Evolutionary conservation across 2,329 filamentous ascomycete species (phyloP).

Genomic region (Pseudogymnoascus sp.): DNA sequence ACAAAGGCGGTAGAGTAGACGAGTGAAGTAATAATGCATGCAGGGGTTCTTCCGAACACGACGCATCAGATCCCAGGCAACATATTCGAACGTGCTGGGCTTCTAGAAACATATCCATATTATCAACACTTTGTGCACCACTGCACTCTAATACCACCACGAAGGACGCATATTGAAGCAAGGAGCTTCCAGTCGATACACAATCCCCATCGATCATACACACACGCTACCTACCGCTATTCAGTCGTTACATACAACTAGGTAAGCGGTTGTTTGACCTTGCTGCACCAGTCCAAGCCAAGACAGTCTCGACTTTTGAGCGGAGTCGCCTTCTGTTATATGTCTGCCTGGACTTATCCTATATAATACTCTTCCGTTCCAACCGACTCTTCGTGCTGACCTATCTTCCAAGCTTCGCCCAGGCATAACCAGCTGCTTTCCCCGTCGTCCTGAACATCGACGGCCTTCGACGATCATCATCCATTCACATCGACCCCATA

Average conservation of each 20-base stretch:
- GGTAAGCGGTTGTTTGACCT: slow-evolving; percentile 6
- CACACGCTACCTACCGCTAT: slow-evolving; percentile 4
- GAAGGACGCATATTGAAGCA: neutral
- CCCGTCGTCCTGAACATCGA: neutral
- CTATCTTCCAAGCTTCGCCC: neutral
- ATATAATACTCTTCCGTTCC: neutral
- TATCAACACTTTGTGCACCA: slow-evolving; percentile 4
- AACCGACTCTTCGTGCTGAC: neutral
- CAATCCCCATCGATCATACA: neutral
- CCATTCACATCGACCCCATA: neutral
- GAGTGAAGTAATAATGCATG: slow-evolving; percentile 2
- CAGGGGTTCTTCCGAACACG: slow-evolving; percentile 12
- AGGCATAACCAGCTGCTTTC: neutral
- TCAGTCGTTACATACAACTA: slow-evolving; percentile 8
- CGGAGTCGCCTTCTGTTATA: neutral
- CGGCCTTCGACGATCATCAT: neutral
- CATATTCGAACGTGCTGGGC: slow-evolving; percentile 8
- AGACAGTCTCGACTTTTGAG: slow-evolving; percentile 1
- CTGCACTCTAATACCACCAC: slow-evolving; percentile 6
- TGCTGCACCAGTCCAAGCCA: neutral
- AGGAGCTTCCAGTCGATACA: neutral
- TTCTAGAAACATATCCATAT: slow-evolving; percentile 10
- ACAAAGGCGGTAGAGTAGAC: slow-evolving; percentile 5
- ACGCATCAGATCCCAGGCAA: slow-evolving; percentile 9
- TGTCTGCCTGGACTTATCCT: neutral